A percentile compares a stretch with the other conserved stretches of the same genome.
These are phyloP conservation scores for Saxophila tyrrhenica DNA, from an alignment of 495 filamentous ascomycete species.

Conservation along the genomic window DNA sequence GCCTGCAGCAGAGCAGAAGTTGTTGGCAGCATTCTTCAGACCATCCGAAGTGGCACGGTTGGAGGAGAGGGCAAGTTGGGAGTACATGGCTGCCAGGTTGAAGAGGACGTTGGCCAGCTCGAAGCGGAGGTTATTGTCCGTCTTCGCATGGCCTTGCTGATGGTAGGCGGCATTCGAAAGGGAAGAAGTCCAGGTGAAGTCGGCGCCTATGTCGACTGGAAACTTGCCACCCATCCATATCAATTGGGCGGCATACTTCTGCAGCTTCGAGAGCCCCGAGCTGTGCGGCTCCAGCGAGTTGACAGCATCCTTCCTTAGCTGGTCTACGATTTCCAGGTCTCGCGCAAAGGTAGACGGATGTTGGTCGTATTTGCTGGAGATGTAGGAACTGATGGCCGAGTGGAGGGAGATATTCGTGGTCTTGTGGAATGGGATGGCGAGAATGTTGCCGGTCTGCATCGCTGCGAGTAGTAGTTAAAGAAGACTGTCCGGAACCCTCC, in stretches of 20 bases:
- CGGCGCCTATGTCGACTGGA: conserved; percentile 89
- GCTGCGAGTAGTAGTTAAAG: too few species aligned
- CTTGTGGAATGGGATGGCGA: conserved; percentile 74
- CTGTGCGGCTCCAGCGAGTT: conserved; percentile 79
- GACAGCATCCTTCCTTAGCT: conserved; percentile 67
- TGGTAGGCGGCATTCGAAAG: conserved; percentile 61
- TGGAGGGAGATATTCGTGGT: conserved; percentile 67
- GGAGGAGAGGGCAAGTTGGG: conserved; percentile 71
- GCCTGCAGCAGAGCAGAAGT: conserved; percentile 81
- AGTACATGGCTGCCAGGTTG: conserved; percentile 88
- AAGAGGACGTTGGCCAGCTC: conserved; percentile 89
- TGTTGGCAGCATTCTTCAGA: conserved; percentile 79
- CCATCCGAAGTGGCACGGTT: conserved; percentile 76
- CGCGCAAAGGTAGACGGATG: conserved; percentile 94
- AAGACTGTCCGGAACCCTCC: too few species aligned
- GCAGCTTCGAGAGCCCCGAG: conserved; percentile 79
- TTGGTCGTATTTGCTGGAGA: conserved; percentile 97
- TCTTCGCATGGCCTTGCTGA: conserved; percentile 58
- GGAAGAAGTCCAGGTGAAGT: conserved; percentile 91
- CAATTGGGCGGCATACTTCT: conserved; percentile 81
- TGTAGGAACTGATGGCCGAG: conserved; percentile 83
- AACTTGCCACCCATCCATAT: conserved; percentile 94
- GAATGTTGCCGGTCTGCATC: conserved; percentile 31
- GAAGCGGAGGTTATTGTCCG: conserved; percentile 87
- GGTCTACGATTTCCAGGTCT: conserved; percentile 79